These are phyloP conservation scores for Tricholoma terreum DNA, from an alignment of 768 basidiomycete species.

Conservation along the genomic window DNA sequence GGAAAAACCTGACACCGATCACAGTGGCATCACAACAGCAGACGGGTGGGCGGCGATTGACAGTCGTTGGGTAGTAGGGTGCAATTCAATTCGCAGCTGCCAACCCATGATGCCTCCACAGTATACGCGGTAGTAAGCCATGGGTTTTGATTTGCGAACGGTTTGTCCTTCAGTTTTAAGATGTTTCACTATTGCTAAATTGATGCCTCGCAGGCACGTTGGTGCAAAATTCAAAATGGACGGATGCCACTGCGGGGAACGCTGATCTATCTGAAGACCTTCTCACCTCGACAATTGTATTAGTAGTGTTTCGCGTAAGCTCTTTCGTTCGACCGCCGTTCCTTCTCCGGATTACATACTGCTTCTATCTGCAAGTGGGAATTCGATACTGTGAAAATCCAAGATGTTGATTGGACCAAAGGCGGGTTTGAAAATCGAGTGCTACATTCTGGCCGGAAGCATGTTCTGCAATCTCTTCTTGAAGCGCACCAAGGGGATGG, in stretches of 20 bases:
- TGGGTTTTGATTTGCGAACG: conserved; percentile 6
- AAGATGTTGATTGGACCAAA: conserved; percentile 52
- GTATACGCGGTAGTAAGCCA: background rate
- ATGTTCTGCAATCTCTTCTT: conserved; percentile 53
- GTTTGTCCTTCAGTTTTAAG: background rate
- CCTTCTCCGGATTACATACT: conserved; percentile 30
- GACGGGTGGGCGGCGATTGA: too few species aligned
- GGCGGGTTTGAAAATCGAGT: conserved; percentile 61
- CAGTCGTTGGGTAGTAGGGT: too few species aligned
- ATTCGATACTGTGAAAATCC: conserved; percentile 54
- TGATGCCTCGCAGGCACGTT: conserved; percentile 13
- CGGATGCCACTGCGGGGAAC: conserved; percentile 7
- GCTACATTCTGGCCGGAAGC: conserved; percentile 50
- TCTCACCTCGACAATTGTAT: conserved; percentile 54
- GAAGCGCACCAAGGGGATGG: conserved; percentile 63
- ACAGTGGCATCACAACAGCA: too few species aligned
- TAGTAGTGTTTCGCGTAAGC: conserved; percentile 61
- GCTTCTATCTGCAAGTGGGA: conserved; percentile 41
- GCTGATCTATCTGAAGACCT: conserved; percentile 48
- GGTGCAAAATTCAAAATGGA: conserved; percentile 12
- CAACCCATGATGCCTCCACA: too few species aligned
- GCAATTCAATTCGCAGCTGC: too few species aligned
- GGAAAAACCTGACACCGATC: too few species aligned
- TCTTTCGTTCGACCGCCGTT: background rate
- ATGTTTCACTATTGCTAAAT: background rate